Percentiles rank a stretch among this genome's conserved stretches.
phyloP scores from a whole-genome alignment of 2,329 filamentous ascomycete genomes.

The Colletotrichum caudatum region DNA sequence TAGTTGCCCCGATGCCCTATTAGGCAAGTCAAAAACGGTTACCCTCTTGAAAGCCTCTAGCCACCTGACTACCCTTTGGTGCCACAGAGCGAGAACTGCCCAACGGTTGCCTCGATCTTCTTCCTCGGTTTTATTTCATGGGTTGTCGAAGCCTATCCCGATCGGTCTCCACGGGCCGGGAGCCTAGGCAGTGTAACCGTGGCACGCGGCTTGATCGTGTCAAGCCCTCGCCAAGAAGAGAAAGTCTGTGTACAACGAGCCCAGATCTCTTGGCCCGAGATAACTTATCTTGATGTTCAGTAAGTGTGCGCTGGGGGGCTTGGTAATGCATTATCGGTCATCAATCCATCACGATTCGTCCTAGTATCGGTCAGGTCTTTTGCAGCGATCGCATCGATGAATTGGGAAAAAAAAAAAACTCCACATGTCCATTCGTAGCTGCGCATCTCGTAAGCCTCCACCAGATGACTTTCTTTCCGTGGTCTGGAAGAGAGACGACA shows the following conservation, averaged over 20 bases:
- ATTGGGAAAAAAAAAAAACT: no score
- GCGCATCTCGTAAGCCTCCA: no score
- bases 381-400: background rate
- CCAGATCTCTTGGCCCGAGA: constrained; percentile 33
- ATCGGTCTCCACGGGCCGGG: no score
- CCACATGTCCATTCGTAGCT: no score
- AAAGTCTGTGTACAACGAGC: background rate
- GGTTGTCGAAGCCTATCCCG: background rate
- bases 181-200: constrained; percentile 18
- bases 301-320: background rate
- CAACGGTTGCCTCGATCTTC: background rate
- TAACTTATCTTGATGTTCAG: constrained; percentile 4
- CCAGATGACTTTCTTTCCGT: background rate
- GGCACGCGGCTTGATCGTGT: constrained; percentile 2
- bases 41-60: background rate
- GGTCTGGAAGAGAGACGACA: background rate
- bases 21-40: constrained; percentile 14
- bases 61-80: background rate
- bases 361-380: no score
- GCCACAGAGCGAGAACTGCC: background rate
- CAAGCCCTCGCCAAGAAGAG: constrained; percentile 23
- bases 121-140: background rate
- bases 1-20: background rate
- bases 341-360: background rate
- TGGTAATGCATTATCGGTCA: background rate